Percentiles rank a stretch among this genome's conserved stretches.
Evolutionary conservation across 2,329 filamentous ascomycete genomes (phyloP).

Genomic region (Graphilbum fragrans): DNA sequence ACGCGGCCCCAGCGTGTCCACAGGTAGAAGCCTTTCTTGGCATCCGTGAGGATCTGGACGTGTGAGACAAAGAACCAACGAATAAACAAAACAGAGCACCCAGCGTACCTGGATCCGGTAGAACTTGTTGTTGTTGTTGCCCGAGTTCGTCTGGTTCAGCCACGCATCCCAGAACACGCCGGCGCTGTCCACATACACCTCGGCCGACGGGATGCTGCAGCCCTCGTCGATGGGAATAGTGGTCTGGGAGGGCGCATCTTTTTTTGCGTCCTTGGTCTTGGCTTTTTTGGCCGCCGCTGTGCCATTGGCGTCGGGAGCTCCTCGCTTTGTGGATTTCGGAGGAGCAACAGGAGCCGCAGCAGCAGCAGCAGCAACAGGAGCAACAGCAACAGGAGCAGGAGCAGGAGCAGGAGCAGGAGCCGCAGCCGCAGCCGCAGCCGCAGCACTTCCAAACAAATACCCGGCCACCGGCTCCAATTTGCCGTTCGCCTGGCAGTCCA

Average conservation of each 20-base stretch:
- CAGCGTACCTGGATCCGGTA: slow-evolving; percentile 54
- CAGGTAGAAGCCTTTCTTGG: slow-evolving; percentile 33
- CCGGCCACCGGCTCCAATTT: slow-evolving; percentile 22
- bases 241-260: slow-evolving; percentile 14
- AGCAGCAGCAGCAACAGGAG: no score
- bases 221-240: slow-evolving; percentile 36
- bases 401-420: not conserved
- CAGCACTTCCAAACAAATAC: slow-evolving; percentile 4
- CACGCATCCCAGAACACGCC: slow-evolving; percentile 67
- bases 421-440: slow-evolving; percentile 1
- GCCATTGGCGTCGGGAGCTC: slow-evolving; percentile 14
- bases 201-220: slow-evolving; percentile 22
- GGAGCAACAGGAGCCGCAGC: not conserved
- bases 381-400: not conserved
- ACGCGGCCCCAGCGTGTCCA: slow-evolving; percentile 81
- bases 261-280: slow-evolving; percentile 14
- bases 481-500: slow-evolving; percentile 35
- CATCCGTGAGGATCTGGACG: slow-evolving; percentile 26
- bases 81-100: not conserved
- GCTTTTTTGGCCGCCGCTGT: not conserved
- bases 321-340: slow-evolving; percentile 5
- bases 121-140: slow-evolving; percentile 71
- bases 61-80: slow-evolving; percentile 1
- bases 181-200: slow-evolving; percentile 54
- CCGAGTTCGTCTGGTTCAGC: slow-evolving; percentile 64